Evolutionary conservation across 2,329 filamentous ascomycete genomes (phyloP), one percentile per base, ranked within the genome.

Genomic region (Taxawa tesnikishii): DNA sequence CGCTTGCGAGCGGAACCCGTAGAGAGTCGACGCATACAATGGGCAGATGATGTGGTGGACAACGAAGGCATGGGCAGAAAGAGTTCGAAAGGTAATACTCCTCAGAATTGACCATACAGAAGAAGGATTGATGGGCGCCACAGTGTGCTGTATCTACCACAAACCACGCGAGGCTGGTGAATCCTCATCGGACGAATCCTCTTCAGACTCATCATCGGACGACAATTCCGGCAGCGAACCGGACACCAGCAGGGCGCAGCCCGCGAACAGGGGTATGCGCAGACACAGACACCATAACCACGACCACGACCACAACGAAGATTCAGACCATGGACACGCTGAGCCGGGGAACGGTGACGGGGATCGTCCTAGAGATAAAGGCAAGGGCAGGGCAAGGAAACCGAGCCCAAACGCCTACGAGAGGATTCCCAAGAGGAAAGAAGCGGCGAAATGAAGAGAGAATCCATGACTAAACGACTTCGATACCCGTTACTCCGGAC

Each of bases 141-240:
- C 21, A 93, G 90, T 96, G n/a, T 98, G 90, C 69, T 98, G 90
- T 57, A 98, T 98, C 56, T 98, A 94, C 61, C 88, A 94, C 62
- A 81, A 81, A 38, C 78, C 84, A 5, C 81, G 79, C 44, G 73
- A 68, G 8, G 75, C 84, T 4, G 84, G 81, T 53, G 88, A 96
- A 55, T 90, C 82, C 18, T 85, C 79, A 43, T 73, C 75, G 43
- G 74, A 79, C 38, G 63, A 63, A 31, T 74, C 70, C 3, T 73
- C 65, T 0, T 70, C 65, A 10, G 68, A 66, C 14, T 75, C 74
- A 10, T 65, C 58, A 6, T 64, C 63, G 5, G 65, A 67, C 18
- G 53, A 48, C 15, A 58, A 58, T 25, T 70, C 67, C 1, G 72
- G 75, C 38, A 70, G 68, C n/a, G 67, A 63, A 39, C 55, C 59